These are phyloP conservation scores for Daldinia sp. DNA, from an alignment of 2,329 filamentous ascomycete species.

Conservation along the genomic window DNA sequence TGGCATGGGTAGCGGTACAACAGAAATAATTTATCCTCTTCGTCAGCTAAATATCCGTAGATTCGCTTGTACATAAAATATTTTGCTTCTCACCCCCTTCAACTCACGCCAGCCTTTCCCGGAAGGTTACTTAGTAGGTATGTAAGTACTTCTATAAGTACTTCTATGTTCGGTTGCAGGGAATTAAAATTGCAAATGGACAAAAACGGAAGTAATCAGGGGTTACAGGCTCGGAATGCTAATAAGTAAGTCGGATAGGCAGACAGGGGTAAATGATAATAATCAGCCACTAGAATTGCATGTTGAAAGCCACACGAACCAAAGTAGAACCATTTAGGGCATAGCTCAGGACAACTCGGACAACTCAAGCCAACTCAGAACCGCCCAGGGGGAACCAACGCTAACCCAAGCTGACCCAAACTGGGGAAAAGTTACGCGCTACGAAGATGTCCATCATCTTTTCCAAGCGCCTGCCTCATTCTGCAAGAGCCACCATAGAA, in stretches of 20 bases:
- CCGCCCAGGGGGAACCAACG: slow-evolving; percentile 11
- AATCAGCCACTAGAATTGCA: slow-evolving; percentile 41
- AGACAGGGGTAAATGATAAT: slow-evolving; percentile 33
- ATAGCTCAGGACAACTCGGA: too few relatives aligned
- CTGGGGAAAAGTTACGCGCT: slow-evolving; percentile 35
- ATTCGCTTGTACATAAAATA: slow-evolving; percentile 16
- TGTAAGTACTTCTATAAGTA: not conserved
- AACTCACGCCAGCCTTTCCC: slow-evolving; percentile 13
- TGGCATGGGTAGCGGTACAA: slow-evolving; percentile 17
- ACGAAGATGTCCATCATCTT: slow-evolving; percentile 32
- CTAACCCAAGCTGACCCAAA: not conserved
- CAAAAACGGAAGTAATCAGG: slow-evolving; percentile 41
- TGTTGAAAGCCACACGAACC: slow-evolving; percentile 27
- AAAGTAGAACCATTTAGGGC: slow-evolving; percentile 10
- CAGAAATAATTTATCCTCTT: slow-evolving; percentile 23
- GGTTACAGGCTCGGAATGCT: slow-evolving; percentile 32
- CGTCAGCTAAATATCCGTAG: slow-evolving; percentile 1
- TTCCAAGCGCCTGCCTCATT: slow-evolving; percentile 31
- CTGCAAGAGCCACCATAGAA: slow-evolving; percentile 27
- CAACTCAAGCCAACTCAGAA: not conserved
- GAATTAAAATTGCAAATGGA: slow-evolving; percentile 48
- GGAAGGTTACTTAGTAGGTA: slow-evolving; percentile 13
- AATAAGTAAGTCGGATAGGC: slow-evolving; percentile 29
- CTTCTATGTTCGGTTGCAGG: slow-evolving; percentile 10
- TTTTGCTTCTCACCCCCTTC: slow-evolving; percentile 3